These are phyloP conservation scores for Claviceps digitariae DNA, from an alignment of 2,329 filamentous ascomycete genomes.

Conservation along the genomic window DNA sequence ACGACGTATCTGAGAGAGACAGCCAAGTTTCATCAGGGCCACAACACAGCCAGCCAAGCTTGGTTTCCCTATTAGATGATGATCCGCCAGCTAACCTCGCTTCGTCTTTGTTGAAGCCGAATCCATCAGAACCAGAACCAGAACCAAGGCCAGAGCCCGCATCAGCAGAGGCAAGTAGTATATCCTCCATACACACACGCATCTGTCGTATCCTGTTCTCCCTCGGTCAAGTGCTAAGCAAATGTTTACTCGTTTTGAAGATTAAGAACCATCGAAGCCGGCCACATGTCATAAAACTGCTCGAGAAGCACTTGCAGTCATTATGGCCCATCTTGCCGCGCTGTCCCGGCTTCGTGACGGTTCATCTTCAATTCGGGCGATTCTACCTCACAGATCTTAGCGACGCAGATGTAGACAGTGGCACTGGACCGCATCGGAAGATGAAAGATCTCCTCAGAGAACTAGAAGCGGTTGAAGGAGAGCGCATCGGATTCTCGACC, in stretches of 20 bases:
- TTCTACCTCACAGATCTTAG: slow-evolving; percentile 14
- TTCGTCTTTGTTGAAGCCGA: background rate
- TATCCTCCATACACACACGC: background rate
- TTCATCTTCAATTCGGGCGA: slow-evolving; percentile 17
- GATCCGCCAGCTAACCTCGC: background rate
- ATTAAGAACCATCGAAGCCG: background rate
- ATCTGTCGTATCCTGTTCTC: background rate
- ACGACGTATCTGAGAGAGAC: background rate
- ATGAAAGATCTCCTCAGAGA: slow-evolving; percentile 2
- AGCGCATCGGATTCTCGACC: slow-evolving; percentile 14
- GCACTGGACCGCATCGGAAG: slow-evolving; percentile 9
- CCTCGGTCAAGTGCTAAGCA: background rate
- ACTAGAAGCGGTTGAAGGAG: slow-evolving; percentile 1
- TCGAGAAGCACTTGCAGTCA: slow-evolving; percentile 6
- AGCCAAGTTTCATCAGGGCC: background rate
- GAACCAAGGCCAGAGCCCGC: background rate
- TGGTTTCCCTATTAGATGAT: background rate
- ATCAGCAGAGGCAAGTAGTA: background rate
- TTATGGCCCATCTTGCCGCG: slow-evolving; percentile 11
- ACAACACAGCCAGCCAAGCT: background rate
- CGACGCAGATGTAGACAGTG: slow-evolving; percentile 10
- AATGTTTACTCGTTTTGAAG: background rate
- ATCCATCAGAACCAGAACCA: background rate
- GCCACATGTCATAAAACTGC: slow-evolving; percentile 6
- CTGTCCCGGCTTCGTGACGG: slow-evolving; percentile 12